Conservation (phyloP, 2,329 filamentous ascomycete species). For the Nigrospora sphaerica region DNA sequence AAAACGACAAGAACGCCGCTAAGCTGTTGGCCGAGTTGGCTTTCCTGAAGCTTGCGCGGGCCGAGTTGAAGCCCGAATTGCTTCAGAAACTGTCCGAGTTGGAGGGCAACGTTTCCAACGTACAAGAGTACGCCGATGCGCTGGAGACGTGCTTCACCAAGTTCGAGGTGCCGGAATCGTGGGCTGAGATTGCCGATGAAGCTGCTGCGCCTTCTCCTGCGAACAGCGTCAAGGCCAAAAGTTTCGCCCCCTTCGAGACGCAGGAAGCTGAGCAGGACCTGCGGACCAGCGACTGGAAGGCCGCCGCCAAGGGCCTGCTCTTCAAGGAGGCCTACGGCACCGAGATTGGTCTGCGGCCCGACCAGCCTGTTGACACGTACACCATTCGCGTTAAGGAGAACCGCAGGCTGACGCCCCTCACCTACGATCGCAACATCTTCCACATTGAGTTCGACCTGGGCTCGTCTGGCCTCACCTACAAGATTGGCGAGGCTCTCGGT, state of each 20-base stretch:
- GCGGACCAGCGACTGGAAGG: constrained; percentile 68
- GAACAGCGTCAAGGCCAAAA: constrained; percentile 64
- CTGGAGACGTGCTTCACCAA: constrained; percentile 64
- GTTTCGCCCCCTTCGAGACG: constrained; percentile 77
- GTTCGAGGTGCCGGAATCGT: constrained; percentile 71
- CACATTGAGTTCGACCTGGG: constrained; percentile 98
- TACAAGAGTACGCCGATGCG: constrained; percentile 55
- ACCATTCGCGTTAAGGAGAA: constrained; percentile 93
- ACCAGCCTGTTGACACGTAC: constrained; percentile 77
- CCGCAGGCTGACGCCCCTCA: constrained; percentile 77
- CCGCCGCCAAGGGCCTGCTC: constrained; percentile 75
- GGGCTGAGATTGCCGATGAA: constrained; percentile 64
- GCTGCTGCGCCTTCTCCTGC: constrained; percentile 45
- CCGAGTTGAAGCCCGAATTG: constrained; percentile 54
- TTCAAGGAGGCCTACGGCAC: constrained; percentile 95
- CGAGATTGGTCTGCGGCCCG: constrained; percentile 67
- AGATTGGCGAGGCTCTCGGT: constrained; percentile 93
- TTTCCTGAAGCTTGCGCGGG: constrained; percentile 72
- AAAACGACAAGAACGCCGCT: constrained; percentile 54
- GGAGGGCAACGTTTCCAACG: constrained; percentile 41
- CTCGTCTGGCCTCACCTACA: constrained; percentile 83
- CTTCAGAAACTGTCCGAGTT: constrained; percentile 58
- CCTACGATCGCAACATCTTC: constrained; percentile 98
- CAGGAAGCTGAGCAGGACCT: constrained; percentile 61
- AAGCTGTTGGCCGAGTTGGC: constrained; percentile 69